Evolutionary conservation across 2,329 filamentous ascomycete species (phyloP), one percentile per base, ranked within the genome.

Genomic region (Penicillium sp.): DNA sequence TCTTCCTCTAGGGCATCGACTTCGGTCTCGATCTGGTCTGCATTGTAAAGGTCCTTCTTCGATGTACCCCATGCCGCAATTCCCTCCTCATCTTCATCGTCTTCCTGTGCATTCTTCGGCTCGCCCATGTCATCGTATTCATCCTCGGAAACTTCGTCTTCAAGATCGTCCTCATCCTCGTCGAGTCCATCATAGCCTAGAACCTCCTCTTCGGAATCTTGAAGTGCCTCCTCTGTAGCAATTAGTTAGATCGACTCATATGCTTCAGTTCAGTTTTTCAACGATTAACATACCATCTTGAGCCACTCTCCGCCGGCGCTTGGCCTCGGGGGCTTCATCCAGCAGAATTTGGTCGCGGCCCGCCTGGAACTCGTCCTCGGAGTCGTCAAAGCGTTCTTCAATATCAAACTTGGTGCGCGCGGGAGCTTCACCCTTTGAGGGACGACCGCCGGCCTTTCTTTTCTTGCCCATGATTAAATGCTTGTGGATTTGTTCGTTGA

Each of bases 311-410:
- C 88, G 86, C 68, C 87, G 82, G 63, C 90, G 87, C 79, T 97
- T 97, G 29, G 87, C 87, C 39, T 86, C 84, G 14, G 89, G 90
- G 33, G 83, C 89, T 64, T 96, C 91, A 29, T 96, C 91, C 37
- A 99, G 82, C 68, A 93, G 76, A 61, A 99, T 87, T 70, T 90
- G 89, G 76, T 99, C 95, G 63, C 90, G 86, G 62, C 93, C 89
- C 58, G 93, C 81, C 68, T 93, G 91, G 73, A 96, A 96, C 72
- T 96, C 91, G 74, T 99, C 95, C 74, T 96, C 91, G 1, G 92
- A 96, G 73, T 97, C 89, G 63, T 93, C 91, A 66, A 99, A 88
- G 76, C 96, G 91, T 74, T 93, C 87, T 59, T 79, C 71, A 21
- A 74, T 59, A 52, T 71, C 68, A 50, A 73, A 78, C 55, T 72